phyloP scores from a whole-genome alignment of 148 eudicot species.

The Persicaria maculosa region DNA sequence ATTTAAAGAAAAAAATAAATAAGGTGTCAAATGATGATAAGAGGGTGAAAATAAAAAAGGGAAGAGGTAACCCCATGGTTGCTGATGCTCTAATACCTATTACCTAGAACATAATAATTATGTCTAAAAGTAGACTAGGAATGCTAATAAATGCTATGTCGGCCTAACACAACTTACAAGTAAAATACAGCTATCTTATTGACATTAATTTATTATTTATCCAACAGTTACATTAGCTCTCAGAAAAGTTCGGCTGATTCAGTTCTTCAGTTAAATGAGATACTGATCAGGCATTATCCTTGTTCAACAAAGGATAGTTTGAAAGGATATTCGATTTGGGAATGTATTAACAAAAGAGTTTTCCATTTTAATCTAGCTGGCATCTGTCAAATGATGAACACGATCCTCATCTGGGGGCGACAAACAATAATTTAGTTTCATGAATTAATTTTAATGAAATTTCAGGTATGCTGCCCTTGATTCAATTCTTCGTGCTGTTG shows the following conservation, averaged over 20 bases:
- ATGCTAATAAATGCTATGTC: too few relatives aligned
- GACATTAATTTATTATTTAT: too few relatives aligned
- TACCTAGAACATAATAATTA: neutral
- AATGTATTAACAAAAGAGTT: neutral
- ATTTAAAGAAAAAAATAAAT: too few relatives aligned
- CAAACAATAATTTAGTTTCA: neutral
- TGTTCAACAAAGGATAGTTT: neutral
- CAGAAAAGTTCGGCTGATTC: neutral
- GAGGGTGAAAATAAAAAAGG: too few relatives aligned
- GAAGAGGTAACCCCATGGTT: too few relatives aligned
- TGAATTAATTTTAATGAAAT: constrained; percentile 2
- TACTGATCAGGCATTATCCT: neutral
- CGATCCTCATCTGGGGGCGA: neutral
- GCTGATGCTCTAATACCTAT: too few relatives aligned
- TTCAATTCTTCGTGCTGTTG: constrained; percentile 69
- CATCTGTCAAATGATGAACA: neutral
- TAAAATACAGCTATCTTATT: too few relatives aligned
- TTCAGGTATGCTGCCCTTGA: constrained; percentile 76
- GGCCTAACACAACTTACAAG: too few relatives aligned
- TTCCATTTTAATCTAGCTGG: neutral
- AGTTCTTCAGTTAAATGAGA: neutral
- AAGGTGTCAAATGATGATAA: too few relatives aligned
- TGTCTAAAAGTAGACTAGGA: too few relatives aligned
- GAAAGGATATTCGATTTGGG: neutral
- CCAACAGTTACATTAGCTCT: neutral